Base-by-base conservation (phyloP, 257 asterid genomes). In the Eustoma russellianum region DNA sequence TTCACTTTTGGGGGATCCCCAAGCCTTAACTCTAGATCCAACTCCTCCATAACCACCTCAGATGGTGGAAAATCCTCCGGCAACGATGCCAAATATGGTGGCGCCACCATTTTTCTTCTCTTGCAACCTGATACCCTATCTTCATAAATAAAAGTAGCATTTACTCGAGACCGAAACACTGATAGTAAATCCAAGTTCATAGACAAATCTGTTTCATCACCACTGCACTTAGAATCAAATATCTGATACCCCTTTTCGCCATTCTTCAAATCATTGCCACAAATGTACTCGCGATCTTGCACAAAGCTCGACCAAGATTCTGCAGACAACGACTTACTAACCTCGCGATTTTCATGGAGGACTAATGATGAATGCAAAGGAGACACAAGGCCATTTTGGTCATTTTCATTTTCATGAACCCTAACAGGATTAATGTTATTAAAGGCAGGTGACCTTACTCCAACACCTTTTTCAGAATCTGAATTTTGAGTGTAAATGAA, bases 1-100 rank as follows among this genome's bases (percentile, higher is more conserved):
- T 76, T 78, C 65, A 76, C 78, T 74, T 78, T 86, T 50, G 96
- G 87, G 14, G 88, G 74, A 66, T 71, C 80, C 34, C 96, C 96
- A 33, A 89, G 95, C 90, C 90, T 83, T 19, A 89, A 75, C 73
- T 89, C 97, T 43, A 89, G 97, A 81, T 89, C 95, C 71, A 86
- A 51, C 18, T 78, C 95, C 47, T 86, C 87, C 14, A 38, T 47
- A 50, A 57, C 35, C 45, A 56, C 75, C 50, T 78, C 74, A 2
- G 79, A 2, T 49, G 2, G 70, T 34, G 67, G 75, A 1, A 41
- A 57, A 38, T 78, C 86, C 34, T 55, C 62, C 33, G 67, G 58
- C 17, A 77, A 63, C 41, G 69, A 63, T 62, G 54, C 53, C 30
- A 67, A 62, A 38, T 38, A 11, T 33, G 77, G 61, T 18, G 58